Evolutionary conservation across 805 yeast species (phyloP).

Genomic region (Alloascoidea hylecoeti): DNA sequence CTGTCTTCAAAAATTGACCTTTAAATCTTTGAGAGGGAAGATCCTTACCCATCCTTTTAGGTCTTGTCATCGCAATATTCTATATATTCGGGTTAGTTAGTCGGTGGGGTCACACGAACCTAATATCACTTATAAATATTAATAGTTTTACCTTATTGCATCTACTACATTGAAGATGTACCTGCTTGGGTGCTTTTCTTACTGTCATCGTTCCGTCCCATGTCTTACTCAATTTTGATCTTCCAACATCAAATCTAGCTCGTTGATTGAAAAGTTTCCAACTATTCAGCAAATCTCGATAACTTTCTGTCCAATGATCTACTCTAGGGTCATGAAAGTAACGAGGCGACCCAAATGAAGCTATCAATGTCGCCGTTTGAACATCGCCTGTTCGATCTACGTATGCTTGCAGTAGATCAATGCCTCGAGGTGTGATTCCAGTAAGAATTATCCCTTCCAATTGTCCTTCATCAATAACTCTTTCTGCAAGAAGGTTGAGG

Average conservation of each 20-base stretch:
- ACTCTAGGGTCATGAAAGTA: conserved; percentile 65
- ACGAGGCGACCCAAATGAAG: conserved; percentile 72
- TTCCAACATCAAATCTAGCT: conserved; percentile 74
- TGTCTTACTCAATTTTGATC: conserved; percentile 49
- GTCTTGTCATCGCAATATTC: too few relatives aligned
- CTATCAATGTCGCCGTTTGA: conserved; percentile 78
- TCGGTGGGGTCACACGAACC: too few relatives aligned
- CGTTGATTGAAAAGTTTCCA: conserved; percentile 70
- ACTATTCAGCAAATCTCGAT: conserved; percentile 55
- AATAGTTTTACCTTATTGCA: conserved; percentile 47
- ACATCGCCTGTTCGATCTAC: conserved; percentile 84
- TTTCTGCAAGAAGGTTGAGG: conserved; percentile 52
- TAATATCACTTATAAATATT: too few relatives aligned
- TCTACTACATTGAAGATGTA: conserved; percentile 64
- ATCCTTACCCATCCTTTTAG: too few relatives aligned
- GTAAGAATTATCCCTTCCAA: conserved; percentile 83
- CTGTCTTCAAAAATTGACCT: background rate
- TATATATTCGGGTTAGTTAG: too few relatives aligned
- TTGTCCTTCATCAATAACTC: conserved; percentile 68
- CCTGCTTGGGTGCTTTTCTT: conserved; percentile 52
- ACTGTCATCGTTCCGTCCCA: conserved; percentile 31
- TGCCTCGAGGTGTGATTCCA: conserved; percentile 81
- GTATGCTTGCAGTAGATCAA: conserved; percentile 70
- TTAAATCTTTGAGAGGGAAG: background rate
- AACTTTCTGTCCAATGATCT: conserved; percentile 65